Evolutionary conservation across 1,139 yeast species (phyloP), one percentile per base, ranked within the genome.

Genomic region (Meyerozyma elateridarum): DNA sequence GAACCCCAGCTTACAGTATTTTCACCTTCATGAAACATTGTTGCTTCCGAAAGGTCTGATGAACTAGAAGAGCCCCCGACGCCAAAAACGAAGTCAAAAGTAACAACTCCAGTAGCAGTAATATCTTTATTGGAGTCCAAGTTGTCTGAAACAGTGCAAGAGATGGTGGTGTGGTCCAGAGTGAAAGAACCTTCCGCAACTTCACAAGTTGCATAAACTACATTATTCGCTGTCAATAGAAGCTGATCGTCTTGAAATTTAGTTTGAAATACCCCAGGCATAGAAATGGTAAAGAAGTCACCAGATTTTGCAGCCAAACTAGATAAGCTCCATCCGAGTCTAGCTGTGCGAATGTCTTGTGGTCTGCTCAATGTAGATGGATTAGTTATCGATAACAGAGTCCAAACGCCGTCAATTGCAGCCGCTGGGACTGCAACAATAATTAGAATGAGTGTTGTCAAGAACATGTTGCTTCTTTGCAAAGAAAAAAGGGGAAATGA

Each of bases 191-290:
- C 54, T 25, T 44, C 46, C 6, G 19, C 15, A 4, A 36, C 36
- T 3, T 28, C 18, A 28, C 52, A 48, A 4, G 8, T 16, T 16
- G 52, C 51, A 13, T 36, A 48, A 6, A 27, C 25, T 3, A 11
- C 29, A 6, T 19, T 32, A 24, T 31, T 36, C 1, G 45, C 46
- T 14, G 29, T 20, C 19, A 49, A 36, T 8, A 24, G 15, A 12
- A 49, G 15, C 2, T 24, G 25, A 4, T 20, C 15, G 5, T 37
- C 37, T 6, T 35, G 37, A 33, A 43, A 46, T 32, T 47, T 49
- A 15, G 49, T 39, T 21, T 46, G 29, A 38, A 41, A 49, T 1
- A 48, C 54, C 28, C 39, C 37, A 2, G 53, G 54, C 48, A 50
- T 39, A 8, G 25, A 28, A 17, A 45, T 25, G 6, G 15, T 28